Evolutionary conservation across 2,329 filamentous ascomycete genomes (phyloP), one percentile per base, ranked within the genome.

Genomic region (Botrytis hyacinthi): DNA sequence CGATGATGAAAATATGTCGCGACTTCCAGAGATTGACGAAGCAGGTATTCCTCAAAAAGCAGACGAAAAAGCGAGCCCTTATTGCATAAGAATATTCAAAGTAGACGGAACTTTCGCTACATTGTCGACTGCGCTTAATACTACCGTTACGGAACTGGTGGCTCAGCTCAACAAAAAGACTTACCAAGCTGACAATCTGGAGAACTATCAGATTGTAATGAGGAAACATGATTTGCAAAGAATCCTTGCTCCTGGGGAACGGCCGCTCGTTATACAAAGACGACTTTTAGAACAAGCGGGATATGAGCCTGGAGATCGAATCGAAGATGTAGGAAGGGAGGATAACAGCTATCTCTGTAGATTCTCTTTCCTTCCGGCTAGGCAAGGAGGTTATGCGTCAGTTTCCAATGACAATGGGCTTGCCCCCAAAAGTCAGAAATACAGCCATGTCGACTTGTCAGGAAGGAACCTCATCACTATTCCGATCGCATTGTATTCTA

Each of bases 341-440:
- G 96, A 99, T 84, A 97, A 98, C 82, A 97, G 95, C 81, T 99
- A 98, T 79, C 87, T 99, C 20, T 97, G 95, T 81, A 93, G 96
- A 9, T 98, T 99, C 84, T 94, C 96, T 74, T 99, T 99, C 82
- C 86, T 98, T 74, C 95, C 95, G 26, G 92, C 93, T 32, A 93
- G 95, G 79, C 92, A 97, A 81, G 95, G 91, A 81, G 94, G 95
- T 67, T 95, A 89, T 79, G 90, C 91, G 76, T 87, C 91, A 61
- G 90, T 80, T 74, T 86, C 93, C 37, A 92, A 95, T 77, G 95
- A 98, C 79, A 88, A 94, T 68, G 92, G 92, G 40, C 90, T 97
- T 76, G 90, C 89, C 80, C 94, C n/a, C n/a, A 57, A 57, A 94
- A 80, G 89, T 92, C 92, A 95, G 78, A 98, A 97, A 80, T 94